A percentile compares a stretch with the other conserved stretches of the same genome.
These are phyloP conservation scores for Rhododendron henanense DNA, from an alignment of 148 eudicot genomes.

Conservation along the genomic window DNA sequence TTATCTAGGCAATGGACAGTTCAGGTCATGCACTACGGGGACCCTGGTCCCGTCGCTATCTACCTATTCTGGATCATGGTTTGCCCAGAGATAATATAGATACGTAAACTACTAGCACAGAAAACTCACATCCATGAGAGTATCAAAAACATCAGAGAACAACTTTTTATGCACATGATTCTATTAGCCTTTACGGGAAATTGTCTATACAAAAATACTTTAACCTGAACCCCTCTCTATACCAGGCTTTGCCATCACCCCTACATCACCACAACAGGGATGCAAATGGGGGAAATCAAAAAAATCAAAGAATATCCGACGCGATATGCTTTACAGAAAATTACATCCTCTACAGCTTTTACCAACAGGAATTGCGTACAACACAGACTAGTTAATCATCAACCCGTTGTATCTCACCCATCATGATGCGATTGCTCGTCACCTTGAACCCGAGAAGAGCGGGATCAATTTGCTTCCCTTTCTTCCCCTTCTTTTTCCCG, in stretches of 20 bases:
- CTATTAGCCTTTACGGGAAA: background rate
- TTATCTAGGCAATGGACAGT: no score
- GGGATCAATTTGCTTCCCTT: conserved; percentile 86
- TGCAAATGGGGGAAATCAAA: background rate
- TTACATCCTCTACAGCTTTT: conserved; percentile 31
- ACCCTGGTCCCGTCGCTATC: no score
- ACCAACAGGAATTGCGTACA: conserved; percentile 2
- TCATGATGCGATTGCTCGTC: conserved; percentile 91
- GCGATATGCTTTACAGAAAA: conserved; percentile 25
- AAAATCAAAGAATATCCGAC: conserved; percentile 6
- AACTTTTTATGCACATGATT: background rate
- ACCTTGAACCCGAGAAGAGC: conserved; percentile 95
- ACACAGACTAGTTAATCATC: conserved; percentile 41
- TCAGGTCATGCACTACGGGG: no score
- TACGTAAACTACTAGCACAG: no score
- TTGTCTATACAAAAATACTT: background rate
- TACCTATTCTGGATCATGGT: no score
- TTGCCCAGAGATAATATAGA: no score
- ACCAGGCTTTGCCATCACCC: background rate
- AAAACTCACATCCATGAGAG: background rate
- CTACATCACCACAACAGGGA: background rate
- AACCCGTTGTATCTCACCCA: conserved; percentile 91
- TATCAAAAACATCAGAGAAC: background rate
- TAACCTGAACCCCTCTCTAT: background rate
- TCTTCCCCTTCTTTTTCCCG: conserved; percentile 84